Conservation (phyloP, 331 rosid genomes). For the Stylosanthes scabra region DNA sequence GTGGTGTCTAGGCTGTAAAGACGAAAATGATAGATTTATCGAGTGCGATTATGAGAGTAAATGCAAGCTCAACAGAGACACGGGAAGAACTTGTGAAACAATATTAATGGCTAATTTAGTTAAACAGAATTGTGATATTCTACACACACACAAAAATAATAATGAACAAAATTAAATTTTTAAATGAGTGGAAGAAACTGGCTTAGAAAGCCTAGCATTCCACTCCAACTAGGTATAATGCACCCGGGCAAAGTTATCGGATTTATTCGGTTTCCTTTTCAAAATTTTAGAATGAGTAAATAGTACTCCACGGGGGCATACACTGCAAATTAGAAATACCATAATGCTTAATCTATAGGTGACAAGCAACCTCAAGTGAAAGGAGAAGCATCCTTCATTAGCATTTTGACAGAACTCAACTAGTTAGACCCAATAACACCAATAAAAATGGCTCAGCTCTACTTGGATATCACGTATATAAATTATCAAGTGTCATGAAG, state of each 20-base stretch:
- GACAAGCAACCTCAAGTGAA: neutral
- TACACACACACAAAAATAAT: neutral
- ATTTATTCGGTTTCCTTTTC: neutral
- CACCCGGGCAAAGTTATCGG: neutral
- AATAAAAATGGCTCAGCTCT: conserved; percentile 8
- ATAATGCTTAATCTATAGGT: neutral
- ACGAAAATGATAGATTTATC: conserved; percentile 1
- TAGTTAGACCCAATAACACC: neutral
- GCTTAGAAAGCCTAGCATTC: neutral
- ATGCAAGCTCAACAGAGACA: conserved; percentile 15
- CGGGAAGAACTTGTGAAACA: neutral
- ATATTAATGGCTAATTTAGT: neutral
- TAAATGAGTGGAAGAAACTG: neutral
- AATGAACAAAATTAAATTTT: neutral
- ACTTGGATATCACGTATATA: conserved; percentile 12
- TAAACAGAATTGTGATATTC: neutral
- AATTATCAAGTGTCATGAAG: neutral
- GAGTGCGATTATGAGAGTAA: conserved; percentile 1
- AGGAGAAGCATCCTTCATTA: neutral
- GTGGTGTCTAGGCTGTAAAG: conserved; percentile 11
- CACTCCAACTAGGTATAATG: neutral
- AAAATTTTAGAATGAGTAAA: neutral
- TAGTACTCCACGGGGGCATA: neutral
- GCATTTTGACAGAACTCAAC: neutral
- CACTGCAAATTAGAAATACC: conserved; percentile 1